Evolutionary conservation across 2,329 filamentous ascomycete genomes (phyloP).

Genomic region (Colletotrichum melonis): DNA sequence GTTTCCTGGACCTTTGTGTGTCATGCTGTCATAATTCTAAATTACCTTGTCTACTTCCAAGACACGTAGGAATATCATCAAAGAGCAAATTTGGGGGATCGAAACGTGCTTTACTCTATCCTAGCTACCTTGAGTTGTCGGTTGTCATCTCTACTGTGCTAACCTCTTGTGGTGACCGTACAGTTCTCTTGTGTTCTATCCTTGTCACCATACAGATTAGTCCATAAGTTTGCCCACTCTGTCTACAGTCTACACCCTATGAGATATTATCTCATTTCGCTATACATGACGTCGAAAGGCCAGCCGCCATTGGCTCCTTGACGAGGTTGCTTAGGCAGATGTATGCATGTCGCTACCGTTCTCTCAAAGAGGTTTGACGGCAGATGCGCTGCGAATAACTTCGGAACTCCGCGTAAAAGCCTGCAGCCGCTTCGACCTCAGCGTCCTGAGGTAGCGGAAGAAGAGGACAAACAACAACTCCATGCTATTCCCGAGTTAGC

Average conservation of each 20-base stretch:
- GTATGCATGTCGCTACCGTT: neutral
- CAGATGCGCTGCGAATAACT: conserved; percentile 41
- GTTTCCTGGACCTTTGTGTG: too few species aligned
- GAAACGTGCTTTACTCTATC: neutral
- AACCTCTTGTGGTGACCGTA: neutral
- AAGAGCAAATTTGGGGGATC: neutral
- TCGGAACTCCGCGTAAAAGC: conserved; percentile 74
- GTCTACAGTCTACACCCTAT: neutral
- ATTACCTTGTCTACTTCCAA: neutral
- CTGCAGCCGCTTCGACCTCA: conserved; percentile 77
- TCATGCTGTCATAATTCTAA: neutral
- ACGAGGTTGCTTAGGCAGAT: neutral
- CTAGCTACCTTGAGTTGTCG: neutral
- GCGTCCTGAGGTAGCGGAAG: conserved; percentile 80
- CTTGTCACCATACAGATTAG: neutral
- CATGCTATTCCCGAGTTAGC: conserved; percentile 65
- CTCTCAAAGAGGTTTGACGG: conserved; percentile 14
- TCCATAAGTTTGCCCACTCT: neutral
- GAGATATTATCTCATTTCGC: neutral
- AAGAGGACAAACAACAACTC: conserved; percentile 89
- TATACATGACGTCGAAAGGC: neutral
- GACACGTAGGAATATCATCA: neutral
- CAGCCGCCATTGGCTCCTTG: neutral
- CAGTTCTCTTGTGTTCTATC: neutral
- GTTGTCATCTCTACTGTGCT: neutral